Evolutionary conservation across 1,139 yeast species (phyloP).

Genomic region (Yamadazyma membranifaciens): DNA sequence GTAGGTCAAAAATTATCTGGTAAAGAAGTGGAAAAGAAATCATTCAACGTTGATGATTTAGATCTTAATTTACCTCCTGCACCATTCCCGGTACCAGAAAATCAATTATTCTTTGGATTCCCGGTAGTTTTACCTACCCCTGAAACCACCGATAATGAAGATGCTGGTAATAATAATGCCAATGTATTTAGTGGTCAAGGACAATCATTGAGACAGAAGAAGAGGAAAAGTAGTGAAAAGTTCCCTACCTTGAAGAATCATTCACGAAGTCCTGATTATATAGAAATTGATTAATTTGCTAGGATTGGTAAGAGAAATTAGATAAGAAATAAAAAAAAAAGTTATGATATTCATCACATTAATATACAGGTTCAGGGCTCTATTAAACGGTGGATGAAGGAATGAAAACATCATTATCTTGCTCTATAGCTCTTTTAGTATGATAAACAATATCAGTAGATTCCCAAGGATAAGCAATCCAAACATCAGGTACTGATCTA

Average conservation of each 20-base stretch:
- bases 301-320: neutral
- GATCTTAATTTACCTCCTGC: slow-evolving; percentile 63
- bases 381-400: slow-evolving; percentile 29
- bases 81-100: slow-evolving; percentile 72
- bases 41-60: slow-evolving; percentile 34
- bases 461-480: slow-evolving; percentile 99
- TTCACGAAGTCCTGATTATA: slow-evolving; percentile 69
- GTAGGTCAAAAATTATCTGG: slow-evolving; percentile 77
- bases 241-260: slow-evolving; percentile 46
- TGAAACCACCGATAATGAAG: slow-evolving; percentile 34
- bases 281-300: slow-evolving; percentile 64
- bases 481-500: slow-evolving; percentile 82
- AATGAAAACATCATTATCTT: slow-evolving; percentile 55
- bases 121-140: slow-evolving; percentile 75
- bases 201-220: slow-evolving; percentile 69
- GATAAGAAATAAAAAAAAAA: neutral
- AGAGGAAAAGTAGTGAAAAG: slow-evolving; percentile 55
- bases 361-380: slow-evolving; percentile 2
- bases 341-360: neutral
- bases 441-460: slow-evolving; percentile 86
- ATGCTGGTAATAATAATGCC: slow-evolving; percentile 8
- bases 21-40: slow-evolving; percentile 32
- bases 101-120: slow-evolving; percentile 90
- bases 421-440: slow-evolving; percentile 75
- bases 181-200: slow-evolving; percentile 59